Conservation (phyloP, 2,329 filamentous ascomycete species). For the Penicillium fuscoglaucum region DNA sequence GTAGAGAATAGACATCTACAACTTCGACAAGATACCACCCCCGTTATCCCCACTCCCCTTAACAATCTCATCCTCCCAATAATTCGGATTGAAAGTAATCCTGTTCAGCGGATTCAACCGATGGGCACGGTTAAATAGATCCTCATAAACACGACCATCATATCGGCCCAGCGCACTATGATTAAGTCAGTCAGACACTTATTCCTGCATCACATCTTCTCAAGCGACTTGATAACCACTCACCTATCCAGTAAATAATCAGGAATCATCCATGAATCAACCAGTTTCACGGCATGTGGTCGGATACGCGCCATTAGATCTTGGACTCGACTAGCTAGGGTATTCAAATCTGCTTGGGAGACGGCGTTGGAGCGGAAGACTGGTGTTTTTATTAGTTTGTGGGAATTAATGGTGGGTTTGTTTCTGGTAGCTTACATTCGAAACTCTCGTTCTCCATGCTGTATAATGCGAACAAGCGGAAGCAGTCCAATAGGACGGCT, state of each 20-base stretch:
- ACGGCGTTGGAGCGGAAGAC: slow-evolving; percentile 36
- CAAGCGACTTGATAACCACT: not conserved
- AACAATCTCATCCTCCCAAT: slow-evolving; percentile 31
- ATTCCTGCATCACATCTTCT: not conserved
- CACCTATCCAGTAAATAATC: slow-evolving; percentile 53
- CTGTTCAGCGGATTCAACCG: slow-evolving; percentile 53
- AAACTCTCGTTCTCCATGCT: slow-evolving; percentile 48
- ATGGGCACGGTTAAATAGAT: slow-evolving; percentile 54
- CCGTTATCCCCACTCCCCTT: slow-evolving; percentile 23
- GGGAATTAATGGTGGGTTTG: not conserved
- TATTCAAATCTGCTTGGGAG: slow-evolving; percentile 43
- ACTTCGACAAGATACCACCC: slow-evolving; percentile 17
- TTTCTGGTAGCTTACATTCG: not conserved
- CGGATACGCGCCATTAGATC: slow-evolving; percentile 50
- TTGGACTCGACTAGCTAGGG: slow-evolving; percentile 44
- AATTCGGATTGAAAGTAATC: slow-evolving; percentile 50
- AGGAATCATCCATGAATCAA: slow-evolving; percentile 55
- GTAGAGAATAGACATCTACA: slow-evolving; percentile 6
- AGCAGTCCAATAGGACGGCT: slow-evolving; percentile 44
- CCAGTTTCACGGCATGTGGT: slow-evolving; percentile 54
- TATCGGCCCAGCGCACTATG: slow-evolving; percentile 51
- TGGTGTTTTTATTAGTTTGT: not conserved
- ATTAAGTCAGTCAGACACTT: not conserved
- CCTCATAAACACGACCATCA: slow-evolving; percentile 57
- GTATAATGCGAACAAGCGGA: slow-evolving; percentile 51